phyloP scores from a whole-genome alignment of 306 rosid genomes.

The Rubus idaeus region DNA sequence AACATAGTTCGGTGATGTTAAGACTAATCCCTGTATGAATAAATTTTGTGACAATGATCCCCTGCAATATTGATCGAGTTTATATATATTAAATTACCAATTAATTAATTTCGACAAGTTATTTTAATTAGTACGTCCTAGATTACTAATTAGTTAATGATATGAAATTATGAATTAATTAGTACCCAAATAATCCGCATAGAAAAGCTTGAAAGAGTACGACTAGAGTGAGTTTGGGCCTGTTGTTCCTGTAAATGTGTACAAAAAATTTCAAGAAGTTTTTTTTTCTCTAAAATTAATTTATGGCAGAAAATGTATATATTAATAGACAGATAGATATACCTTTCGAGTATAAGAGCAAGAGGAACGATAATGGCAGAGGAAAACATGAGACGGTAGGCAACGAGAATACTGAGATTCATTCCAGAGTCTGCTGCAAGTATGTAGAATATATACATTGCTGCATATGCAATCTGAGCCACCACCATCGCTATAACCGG shows the following conservation, averaged over 20 bases:
- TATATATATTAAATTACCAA: too few species aligned
- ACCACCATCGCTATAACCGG: conserved; percentile 39
- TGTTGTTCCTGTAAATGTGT: conserved; percentile 38
- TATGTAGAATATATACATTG: conserved; percentile 35
- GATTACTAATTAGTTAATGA: background rate
- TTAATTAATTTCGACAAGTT: too few species aligned
- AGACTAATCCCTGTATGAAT: conserved; percentile 19
- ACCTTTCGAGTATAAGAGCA: conserved; percentile 42
- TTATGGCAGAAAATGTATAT: too few species aligned
- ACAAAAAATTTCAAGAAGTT: too few species aligned
- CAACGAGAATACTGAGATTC: conserved; percentile 34
- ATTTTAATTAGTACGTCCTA: background rate
- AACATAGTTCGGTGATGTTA: conserved; percentile 27
- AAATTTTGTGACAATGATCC: conserved; percentile 30
- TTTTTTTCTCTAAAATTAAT: too few species aligned
- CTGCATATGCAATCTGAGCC: conserved; percentile 36
- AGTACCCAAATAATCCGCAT: conserved; percentile 61
- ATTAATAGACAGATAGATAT: background rate
- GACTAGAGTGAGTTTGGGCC: conserved; percentile 46
- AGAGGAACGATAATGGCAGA: conserved; percentile 39
- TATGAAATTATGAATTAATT: background rate
- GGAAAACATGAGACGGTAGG: conserved; percentile 55
- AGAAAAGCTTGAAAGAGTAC: conserved; percentile 50
- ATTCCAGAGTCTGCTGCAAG: conserved; percentile 42
- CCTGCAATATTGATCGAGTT: background rate